Base-by-base conservation (phyloP, 805 yeast species). In the Wickerhamiella dianesei region DNA sequence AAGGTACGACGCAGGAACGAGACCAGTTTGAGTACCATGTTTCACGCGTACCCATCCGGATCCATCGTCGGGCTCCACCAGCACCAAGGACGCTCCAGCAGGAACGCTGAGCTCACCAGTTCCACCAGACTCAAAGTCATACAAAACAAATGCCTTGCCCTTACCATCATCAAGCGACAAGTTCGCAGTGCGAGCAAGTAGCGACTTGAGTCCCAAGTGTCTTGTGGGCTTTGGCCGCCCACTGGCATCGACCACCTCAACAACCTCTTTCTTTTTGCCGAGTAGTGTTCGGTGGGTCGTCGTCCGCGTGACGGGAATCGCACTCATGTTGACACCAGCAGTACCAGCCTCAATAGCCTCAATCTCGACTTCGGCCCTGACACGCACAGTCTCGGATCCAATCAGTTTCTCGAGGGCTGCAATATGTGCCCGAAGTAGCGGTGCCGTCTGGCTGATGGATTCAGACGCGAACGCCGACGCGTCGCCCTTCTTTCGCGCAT, bases 281-380 rank as follows among this genome's bases (percentile, higher is more conserved):
- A 82, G 73, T 21, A 85, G 65, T 0, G 84, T 79, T 19, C 76
- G 70, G 49, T 73, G 75, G 59, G 82, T 83, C 61, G 79, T 60
- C 6, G 59, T 50, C 19, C 59, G 60, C 46, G 59, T 59, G 19
- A 56, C 56, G 4, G 66, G 61, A 5, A 56, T 53, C 2, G 61
- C 50, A n/a, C 59, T 52, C 49, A 64, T 49, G 41, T 64, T 67
- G 55, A 74, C 71, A 48, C 79, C 88, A 1, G 81, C 84, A 1
- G 92, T 87, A 44, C 82, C 86, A 50, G 80, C 76, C 62, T 85
- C 92, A 54, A 92, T 86, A 21, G 92, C 79, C 62, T 89, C 96
- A 44, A 89, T 79, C 56, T 82, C 89, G 17, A 88, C 97, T 59
- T 87, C 95, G 12, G 80, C 74, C 37, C 72, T 70, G 19, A 92